These are phyloP conservation scores for Periglandula ipomoeae DNA, from an alignment of 2,329 filamentous ascomycete genomes.

Conservation along the genomic window DNA sequence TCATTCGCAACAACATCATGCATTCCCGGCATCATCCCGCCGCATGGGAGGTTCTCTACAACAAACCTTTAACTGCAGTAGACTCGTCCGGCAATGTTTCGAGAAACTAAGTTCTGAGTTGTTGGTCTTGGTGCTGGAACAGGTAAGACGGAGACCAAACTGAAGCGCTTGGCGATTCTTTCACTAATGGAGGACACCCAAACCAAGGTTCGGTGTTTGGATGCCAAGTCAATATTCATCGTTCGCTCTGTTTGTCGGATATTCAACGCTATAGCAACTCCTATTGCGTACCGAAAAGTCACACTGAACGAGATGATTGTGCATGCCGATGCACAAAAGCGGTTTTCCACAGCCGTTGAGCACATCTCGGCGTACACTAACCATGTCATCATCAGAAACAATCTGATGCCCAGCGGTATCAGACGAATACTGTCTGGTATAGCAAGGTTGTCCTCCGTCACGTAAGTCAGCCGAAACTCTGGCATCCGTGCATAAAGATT, in stretches of 20 bases:
- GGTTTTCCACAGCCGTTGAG: slow-evolving; percentile 22
- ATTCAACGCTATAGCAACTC: slow-evolving; percentile 30
- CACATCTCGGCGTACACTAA: slow-evolving; percentile 30
- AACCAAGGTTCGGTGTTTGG: neutral
- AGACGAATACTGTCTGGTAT: slow-evolving; percentile 26
- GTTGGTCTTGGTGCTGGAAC: slow-evolving; percentile 5
- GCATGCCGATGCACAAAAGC: slow-evolving; percentile 21
- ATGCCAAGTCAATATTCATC: slow-evolving; percentile 19
- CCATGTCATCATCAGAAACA: slow-evolving; percentile 30
- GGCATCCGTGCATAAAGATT: no score
- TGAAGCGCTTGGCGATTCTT: neutral
- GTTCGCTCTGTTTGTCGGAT: slow-evolving; percentile 29
- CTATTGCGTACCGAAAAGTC: slow-evolving; percentile 31
- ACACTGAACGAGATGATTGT: slow-evolving; percentile 29
- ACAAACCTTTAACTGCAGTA: neutral
- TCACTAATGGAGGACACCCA: neutral
- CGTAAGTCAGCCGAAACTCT: no score
- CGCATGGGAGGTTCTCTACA: neutral
- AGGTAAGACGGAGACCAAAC: neutral
- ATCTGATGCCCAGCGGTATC: slow-evolving; percentile 29
- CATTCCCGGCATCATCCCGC: neutral
- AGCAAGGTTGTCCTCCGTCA: slow-evolving; percentile 27
- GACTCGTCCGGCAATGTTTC: neutral
- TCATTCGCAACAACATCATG: neutral
- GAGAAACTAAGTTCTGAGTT: slow-evolving; percentile 4